These are phyloP conservation scores for Solanum chmielewskii DNA, from an alignment of 257 asterid genomes.

Conservation along the genomic window DNA sequence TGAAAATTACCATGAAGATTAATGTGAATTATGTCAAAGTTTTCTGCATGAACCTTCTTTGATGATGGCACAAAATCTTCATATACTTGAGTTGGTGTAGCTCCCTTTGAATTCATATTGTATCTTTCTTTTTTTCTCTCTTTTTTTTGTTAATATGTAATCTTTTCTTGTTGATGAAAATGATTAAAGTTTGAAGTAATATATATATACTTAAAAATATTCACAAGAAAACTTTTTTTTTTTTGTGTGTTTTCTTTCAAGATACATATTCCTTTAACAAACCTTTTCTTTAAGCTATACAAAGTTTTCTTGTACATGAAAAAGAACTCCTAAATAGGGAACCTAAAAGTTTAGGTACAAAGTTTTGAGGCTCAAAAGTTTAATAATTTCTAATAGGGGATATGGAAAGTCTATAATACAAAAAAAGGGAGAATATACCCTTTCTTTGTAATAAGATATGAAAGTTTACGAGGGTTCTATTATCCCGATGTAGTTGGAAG, in stretches of 20 bases:
- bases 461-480: background rate
- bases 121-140: background rate
- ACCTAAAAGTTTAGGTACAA: background rate
- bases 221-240: background rate
- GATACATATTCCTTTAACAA: background rate
- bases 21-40: constrained; percentile 40
- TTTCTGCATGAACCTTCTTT: constrained; percentile 38
- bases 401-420: background rate
- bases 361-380: background rate
- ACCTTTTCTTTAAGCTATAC: background rate
- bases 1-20: constrained; percentile 39
- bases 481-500: background rate
- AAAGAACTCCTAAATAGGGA: background rate
- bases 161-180: background rate
- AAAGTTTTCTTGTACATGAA: background rate
- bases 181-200: background rate
- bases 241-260: background rate
- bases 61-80: constrained; percentile 40
- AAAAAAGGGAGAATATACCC: background rate
- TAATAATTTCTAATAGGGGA: background rate
- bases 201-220: background rate
- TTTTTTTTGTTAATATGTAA: background rate
- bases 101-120: constrained; percentile 20
- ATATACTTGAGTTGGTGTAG: constrained; percentile 1
- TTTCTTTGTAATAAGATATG: background rate